These are phyloP conservation scores for Skeletonema marinoi DNA, from an alignment of 108 stramenopile species.

Conservation along the genomic window DNA sequence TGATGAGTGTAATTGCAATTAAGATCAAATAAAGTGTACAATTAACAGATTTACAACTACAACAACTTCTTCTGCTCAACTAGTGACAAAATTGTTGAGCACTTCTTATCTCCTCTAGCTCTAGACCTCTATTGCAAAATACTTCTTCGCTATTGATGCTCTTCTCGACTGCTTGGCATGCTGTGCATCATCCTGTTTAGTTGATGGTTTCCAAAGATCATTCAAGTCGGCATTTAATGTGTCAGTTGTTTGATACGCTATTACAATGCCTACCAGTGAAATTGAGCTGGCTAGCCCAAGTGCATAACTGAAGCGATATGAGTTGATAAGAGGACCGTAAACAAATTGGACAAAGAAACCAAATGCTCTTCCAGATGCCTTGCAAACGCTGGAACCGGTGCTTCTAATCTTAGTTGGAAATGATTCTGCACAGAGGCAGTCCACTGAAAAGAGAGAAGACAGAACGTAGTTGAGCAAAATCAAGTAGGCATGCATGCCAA, in stretches of 20 bases:
- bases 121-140: not conserved
- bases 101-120: not conserved
- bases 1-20: not conserved
- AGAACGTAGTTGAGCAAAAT: too few relatives aligned
- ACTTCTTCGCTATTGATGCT: slow-evolving; percentile 1
- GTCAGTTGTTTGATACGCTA: slow-evolving; percentile 28
- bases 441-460: not conserved
- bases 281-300: slow-evolving; percentile 26
- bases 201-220: slow-evolving; percentile 31
- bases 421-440: slow-evolving; percentile 39
- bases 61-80: not conserved
- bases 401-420: slow-evolving; percentile 47
- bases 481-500: too few relatives aligned
- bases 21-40: not conserved
- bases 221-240: slow-evolving; percentile 40
- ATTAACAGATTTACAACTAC: not conserved
- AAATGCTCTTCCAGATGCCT: slow-evolving; percentile 38
- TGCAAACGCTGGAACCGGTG: slow-evolving; percentile 45
- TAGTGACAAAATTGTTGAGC: not conserved
- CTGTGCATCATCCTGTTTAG: not conserved
- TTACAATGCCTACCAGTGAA: slow-evolving; percentile 12
- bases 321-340: slow-evolving; percentile 31
- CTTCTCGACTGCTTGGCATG: not conserved
- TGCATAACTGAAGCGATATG: slow-evolving; percentile 13
- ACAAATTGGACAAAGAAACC: slow-evolving; percentile 37